phyloP scores from a whole-genome alignment of 352 stramenopile genomes.

The Halophytophthora batemanensis region DNA sequence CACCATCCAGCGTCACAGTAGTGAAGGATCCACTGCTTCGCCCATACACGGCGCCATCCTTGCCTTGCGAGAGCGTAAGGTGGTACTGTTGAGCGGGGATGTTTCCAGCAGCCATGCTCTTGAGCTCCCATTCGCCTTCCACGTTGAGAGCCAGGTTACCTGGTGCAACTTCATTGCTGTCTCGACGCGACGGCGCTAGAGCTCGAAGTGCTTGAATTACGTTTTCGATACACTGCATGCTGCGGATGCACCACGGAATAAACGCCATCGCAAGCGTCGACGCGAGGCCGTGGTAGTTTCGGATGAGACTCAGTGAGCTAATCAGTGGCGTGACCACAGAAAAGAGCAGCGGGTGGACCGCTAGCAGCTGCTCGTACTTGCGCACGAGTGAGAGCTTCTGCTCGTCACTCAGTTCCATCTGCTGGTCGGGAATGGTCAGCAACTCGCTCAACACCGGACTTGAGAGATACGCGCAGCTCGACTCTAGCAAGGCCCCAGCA shows the following conservation, averaged over 20 bases:
- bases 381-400: constrained; percentile 15
- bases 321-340: constrained; percentile 63
- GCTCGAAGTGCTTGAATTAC: constrained; percentile 47
- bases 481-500: constrained; percentile 50
- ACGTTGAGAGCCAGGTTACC: constrained; percentile 59
- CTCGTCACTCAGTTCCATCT: constrained; percentile 7
- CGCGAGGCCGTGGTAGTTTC: constrained; percentile 63
- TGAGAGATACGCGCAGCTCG: constrained; percentile 47
- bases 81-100: constrained; percentile 88
- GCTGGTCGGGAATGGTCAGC: constrained; percentile 19
- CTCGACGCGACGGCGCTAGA: constrained; percentile 24
- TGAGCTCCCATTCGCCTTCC: constrained; percentile 83
- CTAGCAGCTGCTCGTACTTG: constrained; percentile 34
- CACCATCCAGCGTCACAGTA: constrained; percentile 72
- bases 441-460: constrained; percentile 23
- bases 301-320: constrained; percentile 60
- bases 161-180: constrained; percentile 17
- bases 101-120: constrained; percentile 82
- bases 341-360: constrained; percentile 51
- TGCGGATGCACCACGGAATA: constrained; percentile 72
- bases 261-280: constrained; percentile 73
- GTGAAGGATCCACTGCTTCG: constrained; percentile 81
- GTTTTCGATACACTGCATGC: constrained; percentile 64
- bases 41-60: constrained; percentile 59
- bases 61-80: constrained; percentile 64